Conservation (phyloP, 1,139 yeast genomes). For the Suhomyces guaymorum region DNA sequence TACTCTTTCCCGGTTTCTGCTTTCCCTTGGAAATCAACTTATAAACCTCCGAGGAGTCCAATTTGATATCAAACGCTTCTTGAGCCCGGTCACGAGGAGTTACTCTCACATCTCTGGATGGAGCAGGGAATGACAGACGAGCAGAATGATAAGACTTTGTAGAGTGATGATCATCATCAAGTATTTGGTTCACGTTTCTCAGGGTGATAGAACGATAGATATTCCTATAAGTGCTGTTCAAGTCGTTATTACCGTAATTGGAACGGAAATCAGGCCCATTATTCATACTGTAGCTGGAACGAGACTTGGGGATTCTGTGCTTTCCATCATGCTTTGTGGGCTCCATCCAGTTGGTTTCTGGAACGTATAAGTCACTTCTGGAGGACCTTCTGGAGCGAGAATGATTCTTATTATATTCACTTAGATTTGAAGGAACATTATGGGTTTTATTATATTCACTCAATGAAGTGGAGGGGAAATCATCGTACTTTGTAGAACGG, state of each 20-base stretch:
- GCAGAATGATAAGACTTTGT: slow-evolving; percentile 9
- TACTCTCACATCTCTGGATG: slow-evolving; percentile 1
- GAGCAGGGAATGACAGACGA: slow-evolving; percentile 2
- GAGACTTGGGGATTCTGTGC: slow-evolving; percentile 21
- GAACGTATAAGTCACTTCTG: slow-evolving; percentile 41
- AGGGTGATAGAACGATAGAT: slow-evolving; percentile 43
- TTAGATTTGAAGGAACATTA: no score
- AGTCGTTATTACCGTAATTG: slow-evolving; percentile 16
- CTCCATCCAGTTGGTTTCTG: slow-evolving; percentile 50
- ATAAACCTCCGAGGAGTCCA: slow-evolving; percentile 21
- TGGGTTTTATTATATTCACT: slow-evolving; percentile 36
- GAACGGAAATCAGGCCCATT: no score
- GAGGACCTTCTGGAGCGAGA: slow-evolving; percentile 39
- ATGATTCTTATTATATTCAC: slow-evolving; percentile 29
- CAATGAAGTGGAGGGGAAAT: slow-evolving; percentile 39
- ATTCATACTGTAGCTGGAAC: slow-evolving; percentile 33
- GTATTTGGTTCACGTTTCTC: slow-evolving; percentile 26
- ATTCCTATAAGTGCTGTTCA: slow-evolving; percentile 33
- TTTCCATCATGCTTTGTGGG: slow-evolving; percentile 21
- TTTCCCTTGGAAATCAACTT: slow-evolving; percentile 10
- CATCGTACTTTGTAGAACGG: slow-evolving; percentile 15
- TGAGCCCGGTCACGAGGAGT: no score
- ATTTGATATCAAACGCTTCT: slow-evolving; percentile 7
- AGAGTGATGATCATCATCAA: slow-evolving; percentile 19
- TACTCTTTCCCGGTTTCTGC: slow-evolving; percentile 9